These are phyloP conservation scores for Hymenoscyphus infarciens DNA, from an alignment of 2,329 filamentous ascomycete species.

Conservation along the genomic window DNA sequence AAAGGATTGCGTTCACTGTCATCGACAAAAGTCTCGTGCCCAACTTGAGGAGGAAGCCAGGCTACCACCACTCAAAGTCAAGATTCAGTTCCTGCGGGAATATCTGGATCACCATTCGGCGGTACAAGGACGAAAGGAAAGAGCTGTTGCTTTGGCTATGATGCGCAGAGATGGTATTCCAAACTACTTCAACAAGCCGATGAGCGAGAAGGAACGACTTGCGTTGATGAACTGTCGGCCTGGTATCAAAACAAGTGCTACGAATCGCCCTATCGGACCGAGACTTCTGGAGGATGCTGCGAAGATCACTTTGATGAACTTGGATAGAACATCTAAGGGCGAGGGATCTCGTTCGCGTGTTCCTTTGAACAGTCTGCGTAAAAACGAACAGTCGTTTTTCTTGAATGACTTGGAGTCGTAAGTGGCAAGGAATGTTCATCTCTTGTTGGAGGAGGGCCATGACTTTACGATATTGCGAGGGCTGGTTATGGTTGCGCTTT, in stretches of 20 bases:
- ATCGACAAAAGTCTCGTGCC: constrained; percentile 4
- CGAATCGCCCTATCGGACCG: neutral
- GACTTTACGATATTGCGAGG: neutral
- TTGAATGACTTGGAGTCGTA: neutral
- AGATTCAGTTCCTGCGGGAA: neutral
- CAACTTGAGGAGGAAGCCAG: neutral
- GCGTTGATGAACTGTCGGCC: neutral
- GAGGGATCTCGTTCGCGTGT: neutral
- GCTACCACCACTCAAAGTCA: neutral
- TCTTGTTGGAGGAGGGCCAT: neutral
- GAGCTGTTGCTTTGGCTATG: constrained; percentile 5
- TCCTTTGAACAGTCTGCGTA: neutral
- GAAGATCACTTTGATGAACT: neutral
- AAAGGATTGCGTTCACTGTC: constrained; percentile 20
- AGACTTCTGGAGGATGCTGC: constrained; percentile 1
- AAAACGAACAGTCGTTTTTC: neutral
- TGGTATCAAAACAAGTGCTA: neutral
- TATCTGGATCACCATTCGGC: neutral
- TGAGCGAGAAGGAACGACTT: neutral
- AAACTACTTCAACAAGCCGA: neutral
- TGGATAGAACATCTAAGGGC: neutral
- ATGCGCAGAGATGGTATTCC: constrained; percentile 7
- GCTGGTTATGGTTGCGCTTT: neutral
- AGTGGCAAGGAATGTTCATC: neutral
- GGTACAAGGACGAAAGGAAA: neutral